Evolutionary conservation across 2,329 filamentous ascomycete species (phyloP), one percentile per base, ranked within the genome.

Genomic region (Ophiosphaerella herpotricha): DNA sequence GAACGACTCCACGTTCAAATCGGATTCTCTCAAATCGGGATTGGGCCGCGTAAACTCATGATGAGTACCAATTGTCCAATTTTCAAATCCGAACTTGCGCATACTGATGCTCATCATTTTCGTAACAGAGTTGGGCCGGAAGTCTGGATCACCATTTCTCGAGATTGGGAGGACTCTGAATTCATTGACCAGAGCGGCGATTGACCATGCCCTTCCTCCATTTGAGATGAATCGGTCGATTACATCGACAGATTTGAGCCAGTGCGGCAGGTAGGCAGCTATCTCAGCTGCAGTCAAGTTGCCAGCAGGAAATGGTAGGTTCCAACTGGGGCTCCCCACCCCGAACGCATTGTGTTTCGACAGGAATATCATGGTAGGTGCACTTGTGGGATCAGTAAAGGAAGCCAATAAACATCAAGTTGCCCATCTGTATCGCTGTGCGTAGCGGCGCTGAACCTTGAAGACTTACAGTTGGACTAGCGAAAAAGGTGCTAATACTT

Each of bases 221-320:
- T 64, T 62, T 29, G 44, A 35, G 16, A 61, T 24, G 29, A 71
- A 48, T 5, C 68, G 57, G 16, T 64, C 52, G 21, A 65, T 50
- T 0, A 70, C 60, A 39, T 68, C 61, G 18, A 55, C 33, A 1
- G 55, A 63, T 40, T 66, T 64, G 31, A 68, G 52, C 54, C 58
- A 64, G 5, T 63, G 52, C 1, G 68, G 67, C 4, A 63, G 40
- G 26, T 68, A 69, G 0, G 57, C 54, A 1, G 66, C 23, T 7
- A 69, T 49, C 37, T 71, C 67, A 1, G 57, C 52, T 0, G 59
- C 60, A 1, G 67, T 69, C 26, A 69, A 13, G 32, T 68, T 67
- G 34, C 54, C 62, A 6, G 38, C 14, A 7, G 64, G 66, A 26
- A 68, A 68, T 1, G 54, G 34, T 4, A 65, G 39, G 29, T 63